phyloP scores from a whole-genome alignment of 148 eudicot genomes.

The Camellia lanceoleosa region DNA sequence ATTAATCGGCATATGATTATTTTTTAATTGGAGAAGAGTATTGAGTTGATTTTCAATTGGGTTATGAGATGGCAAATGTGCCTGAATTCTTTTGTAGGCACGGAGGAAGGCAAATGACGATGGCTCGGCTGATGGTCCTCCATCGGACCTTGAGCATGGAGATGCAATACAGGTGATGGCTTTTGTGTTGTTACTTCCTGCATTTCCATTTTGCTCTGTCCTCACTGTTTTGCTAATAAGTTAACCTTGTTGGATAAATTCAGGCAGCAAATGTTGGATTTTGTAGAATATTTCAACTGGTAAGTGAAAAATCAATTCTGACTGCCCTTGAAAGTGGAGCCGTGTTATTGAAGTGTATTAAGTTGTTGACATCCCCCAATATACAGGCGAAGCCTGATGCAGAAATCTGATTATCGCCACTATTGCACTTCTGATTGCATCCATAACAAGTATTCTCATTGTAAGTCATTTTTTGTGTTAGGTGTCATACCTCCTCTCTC shows the following conservation, averaged over 20 bases:
- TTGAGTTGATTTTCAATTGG: not conserved
- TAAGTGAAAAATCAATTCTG: constrained; percentile 10
- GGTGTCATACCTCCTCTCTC: not conserved
- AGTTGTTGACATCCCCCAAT: not conserved
- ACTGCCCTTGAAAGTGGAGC: not conserved
- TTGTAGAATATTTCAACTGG: constrained; percentile 13
- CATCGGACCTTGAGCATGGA: constrained; percentile 12
- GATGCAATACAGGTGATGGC: constrained; percentile 12
- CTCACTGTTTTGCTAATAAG: not conserved
- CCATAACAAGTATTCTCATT: constrained; percentile 12
- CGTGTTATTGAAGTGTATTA: not conserved
- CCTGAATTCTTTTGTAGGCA: not conserved
- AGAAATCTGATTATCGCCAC: constrained; percentile 8
- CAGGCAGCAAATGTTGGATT: constrained; percentile 12
- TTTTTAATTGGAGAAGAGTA: not conserved
- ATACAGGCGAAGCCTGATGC: constrained; percentile 17
- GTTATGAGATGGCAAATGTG: not conserved
- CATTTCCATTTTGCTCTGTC: not conserved
- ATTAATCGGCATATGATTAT: too few relatives aligned
- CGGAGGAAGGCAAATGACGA: constrained; percentile 2
- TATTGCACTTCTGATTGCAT: constrained; percentile 12
- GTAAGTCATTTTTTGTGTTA: constrained; percentile 9
- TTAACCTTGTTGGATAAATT: constrained; percentile 1
- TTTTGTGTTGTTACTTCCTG: not conserved
- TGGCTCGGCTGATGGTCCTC: not conserved